Conservation (phyloP, 805 yeast genomes). For the Kazachstania bromeliacearum region DNA sequence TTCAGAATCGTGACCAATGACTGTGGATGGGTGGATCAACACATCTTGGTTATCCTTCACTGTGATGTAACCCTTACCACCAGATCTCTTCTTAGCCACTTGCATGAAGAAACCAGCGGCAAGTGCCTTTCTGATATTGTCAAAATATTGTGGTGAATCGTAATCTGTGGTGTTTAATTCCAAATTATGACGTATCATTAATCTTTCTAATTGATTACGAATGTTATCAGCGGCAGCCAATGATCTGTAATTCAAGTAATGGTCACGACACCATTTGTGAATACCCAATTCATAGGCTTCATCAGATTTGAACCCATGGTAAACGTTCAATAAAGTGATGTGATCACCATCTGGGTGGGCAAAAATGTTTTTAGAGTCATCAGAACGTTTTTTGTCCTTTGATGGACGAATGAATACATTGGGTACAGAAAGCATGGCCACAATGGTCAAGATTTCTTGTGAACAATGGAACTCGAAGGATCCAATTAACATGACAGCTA, state of each 20-base stretch:
- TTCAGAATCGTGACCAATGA: conserved; percentile 77
- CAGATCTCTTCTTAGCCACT: conserved; percentile 85
- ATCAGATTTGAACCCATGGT: conserved; percentile 68
- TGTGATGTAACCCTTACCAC: conserved; percentile 75
- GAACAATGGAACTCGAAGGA: conserved; percentile 81
- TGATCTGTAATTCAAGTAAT: conserved; percentile 76
- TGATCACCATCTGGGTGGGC: conserved; percentile 96
- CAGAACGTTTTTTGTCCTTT: conserved; percentile 78
- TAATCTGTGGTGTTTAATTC: conserved; percentile 60
- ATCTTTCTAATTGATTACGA: conserved; percentile 67
- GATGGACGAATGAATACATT: conserved; percentile 91
- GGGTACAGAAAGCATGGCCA: conserved; percentile 87
- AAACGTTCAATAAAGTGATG: conserved; percentile 80
- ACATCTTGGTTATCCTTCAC: conserved; percentile 96
- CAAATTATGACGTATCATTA: conserved; percentile 75
- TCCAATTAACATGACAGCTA: conserved; percentile 86
- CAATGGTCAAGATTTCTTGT: conserved; percentile 78
- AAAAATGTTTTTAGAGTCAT: conserved; percentile 77
- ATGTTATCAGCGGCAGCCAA: conserved; percentile 80
- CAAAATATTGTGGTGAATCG: conserved; percentile 59
- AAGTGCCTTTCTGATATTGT: conserved; percentile 75
- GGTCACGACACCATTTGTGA: conserved; percentile 85
- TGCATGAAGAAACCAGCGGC: conserved; percentile 97
- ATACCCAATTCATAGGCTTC: conserved; percentile 59
- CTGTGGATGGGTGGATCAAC: conserved; percentile 86